Evolutionary conservation across 2,329 filamentous ascomycete genomes (phyloP), one percentile per base, ranked within the genome.

Genomic region (Knufia petricola): DNA sequence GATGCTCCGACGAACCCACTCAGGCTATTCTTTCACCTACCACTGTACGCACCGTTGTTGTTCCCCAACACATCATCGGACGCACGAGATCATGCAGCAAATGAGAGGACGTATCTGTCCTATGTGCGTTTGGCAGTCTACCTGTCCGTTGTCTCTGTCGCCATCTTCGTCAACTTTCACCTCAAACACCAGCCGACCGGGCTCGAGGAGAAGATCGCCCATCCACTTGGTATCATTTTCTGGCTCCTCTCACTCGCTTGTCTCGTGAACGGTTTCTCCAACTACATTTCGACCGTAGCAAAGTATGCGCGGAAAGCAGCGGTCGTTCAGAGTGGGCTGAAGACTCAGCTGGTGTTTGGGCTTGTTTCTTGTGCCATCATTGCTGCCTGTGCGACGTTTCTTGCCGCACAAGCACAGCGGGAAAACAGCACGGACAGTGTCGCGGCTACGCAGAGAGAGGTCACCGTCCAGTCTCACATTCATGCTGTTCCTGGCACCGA

Each of bases 131-230:
- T 96, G 1, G 82, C 85, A 26, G 79, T 95, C 58, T 95, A 95
- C 69, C 89, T 96, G 77, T 81, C 87, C 55, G 74, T 98, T 45
- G 87, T 96, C 7, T 80, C 86, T 23, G 78, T 94, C 26, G 90
- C 92, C 44, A 95, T 98, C 57, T 81, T 94, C 8, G 75, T 95
- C 44, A 94, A 87, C 12, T 98, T 98, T 65, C 90, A 98, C 62
- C 75, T 98, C 43, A 89, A 88, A 61, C 72, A 73, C 15, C 68
- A 81, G 58, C 86, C 92, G 0, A 78, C 80, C 0, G 61, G 70
- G 0, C 64, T 87, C 12, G 92, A 98, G 69, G 72, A 79, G 51
- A 78, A 77, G 37, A 81, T 95, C 66, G 84, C 92, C 0, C 74
- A 84, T 52, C 92, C 92, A 0, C 77, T 98, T 1, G 92, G 92